A percentile compares a stretch with the other conserved stretches of the same genome.
These are phyloP conservation scores for Rubus idaeus DNA, from an alignment of 306 rosid species.

Conservation along the genomic window DNA sequence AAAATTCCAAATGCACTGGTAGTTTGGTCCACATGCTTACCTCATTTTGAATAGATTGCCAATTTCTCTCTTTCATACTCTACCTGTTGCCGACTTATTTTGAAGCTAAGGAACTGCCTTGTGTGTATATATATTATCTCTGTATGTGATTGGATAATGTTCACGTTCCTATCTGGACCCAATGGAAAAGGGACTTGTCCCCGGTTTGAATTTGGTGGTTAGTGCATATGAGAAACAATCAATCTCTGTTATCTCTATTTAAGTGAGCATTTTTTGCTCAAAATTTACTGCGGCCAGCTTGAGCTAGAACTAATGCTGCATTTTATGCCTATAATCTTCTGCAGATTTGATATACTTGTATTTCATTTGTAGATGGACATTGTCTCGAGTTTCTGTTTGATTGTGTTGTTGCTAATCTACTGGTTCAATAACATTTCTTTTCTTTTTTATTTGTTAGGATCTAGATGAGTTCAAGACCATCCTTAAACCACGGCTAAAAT, in stretches of 20 bases:
- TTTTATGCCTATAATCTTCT: background rate
- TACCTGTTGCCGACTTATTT: background rate
- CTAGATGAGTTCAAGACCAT: constrained; percentile 96
- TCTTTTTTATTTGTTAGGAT: constrained; percentile 55
- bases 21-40: background rate
- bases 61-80: background rate
- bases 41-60: background rate
- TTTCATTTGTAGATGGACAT: background rate
- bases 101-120: background rate
- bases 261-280: background rate
- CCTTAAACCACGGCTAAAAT: constrained; percentile 94
- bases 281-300: background rate
- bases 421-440: constrained; percentile 24
- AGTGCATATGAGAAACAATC: background rate
- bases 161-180: background rate
- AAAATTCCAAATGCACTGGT: background rate
- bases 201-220: background rate
- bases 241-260: background rate
- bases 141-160: background rate
- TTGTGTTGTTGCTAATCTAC: constrained; percentile 22
- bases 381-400: constrained; percentile 14
- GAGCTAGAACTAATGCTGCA: background rate
- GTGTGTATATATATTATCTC: background rate
- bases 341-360: background rate
- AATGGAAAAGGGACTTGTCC: background rate